Percentiles rank a stretch among this genome's conserved stretches.
phyloP scores from a whole-genome alignment of 2,329 filamentous ascomycete species.

The Pyrenophora seminiperda region DNA sequence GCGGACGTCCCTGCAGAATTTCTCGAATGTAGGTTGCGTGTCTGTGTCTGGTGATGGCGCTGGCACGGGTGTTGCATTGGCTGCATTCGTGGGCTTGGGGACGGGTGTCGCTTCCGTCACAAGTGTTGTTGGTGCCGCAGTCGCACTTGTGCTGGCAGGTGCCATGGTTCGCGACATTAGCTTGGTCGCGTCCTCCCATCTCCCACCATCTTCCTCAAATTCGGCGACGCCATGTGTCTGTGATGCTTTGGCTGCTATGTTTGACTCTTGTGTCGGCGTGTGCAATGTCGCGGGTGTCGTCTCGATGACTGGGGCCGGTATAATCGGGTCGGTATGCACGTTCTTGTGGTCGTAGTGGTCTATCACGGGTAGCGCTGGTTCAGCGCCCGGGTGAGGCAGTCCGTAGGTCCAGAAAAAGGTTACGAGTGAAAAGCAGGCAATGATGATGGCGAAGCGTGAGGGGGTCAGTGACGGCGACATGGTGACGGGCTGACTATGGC shows the following conservation, averaged over 20 bases:
- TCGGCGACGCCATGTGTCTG: constrained; percentile 10
- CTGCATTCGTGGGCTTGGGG: constrained; percentile 5
- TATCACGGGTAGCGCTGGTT: constrained; percentile 30
- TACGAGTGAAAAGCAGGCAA: constrained; percentile 35
- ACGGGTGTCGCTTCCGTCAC: constrained; percentile 5
- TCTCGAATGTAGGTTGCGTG: constrained; percentile 8
- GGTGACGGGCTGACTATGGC: constrained; percentile 8
- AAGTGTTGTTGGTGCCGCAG: constrained; percentile 16
- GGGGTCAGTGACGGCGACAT: constrained; percentile 41
- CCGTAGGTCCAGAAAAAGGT: constrained; percentile 43
- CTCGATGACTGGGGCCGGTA: constrained; percentile 24
- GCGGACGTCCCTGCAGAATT: constrained; percentile 33
- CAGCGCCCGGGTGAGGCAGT: constrained; percentile 25
- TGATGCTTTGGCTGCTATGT: constrained; percentile 23
- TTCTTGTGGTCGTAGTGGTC: constrained; percentile 31
- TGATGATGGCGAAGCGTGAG: constrained; percentile 37
- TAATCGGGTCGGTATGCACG: constrained; percentile 24
- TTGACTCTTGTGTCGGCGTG: constrained; percentile 18
- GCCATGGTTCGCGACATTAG: not conserved
- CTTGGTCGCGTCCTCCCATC: constrained; percentile 26
- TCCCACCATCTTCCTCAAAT: constrained; percentile 27
- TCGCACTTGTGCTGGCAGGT: constrained; percentile 2
- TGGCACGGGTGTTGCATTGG: not conserved
- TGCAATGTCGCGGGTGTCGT: constrained; percentile 15
- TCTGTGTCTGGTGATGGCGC: constrained; percentile 2